phyloP scores from a whole-genome alignment of 495 filamentous ascomycete species.

The Tuber umbilicatum region DNA sequence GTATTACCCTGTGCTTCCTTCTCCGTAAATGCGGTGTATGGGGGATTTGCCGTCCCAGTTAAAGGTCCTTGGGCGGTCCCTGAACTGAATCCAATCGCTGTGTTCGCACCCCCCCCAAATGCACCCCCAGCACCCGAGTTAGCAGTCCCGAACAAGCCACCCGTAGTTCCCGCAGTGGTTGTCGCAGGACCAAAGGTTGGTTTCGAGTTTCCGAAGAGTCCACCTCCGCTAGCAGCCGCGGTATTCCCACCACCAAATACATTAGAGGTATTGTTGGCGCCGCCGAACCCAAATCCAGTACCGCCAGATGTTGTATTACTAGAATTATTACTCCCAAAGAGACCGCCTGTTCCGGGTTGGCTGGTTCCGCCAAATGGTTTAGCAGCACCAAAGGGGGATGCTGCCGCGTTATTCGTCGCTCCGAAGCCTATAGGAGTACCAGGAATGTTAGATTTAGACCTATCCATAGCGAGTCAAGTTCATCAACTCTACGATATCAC shows the following conservation, averaged over 20 bases:
- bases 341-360: slow-evolving; percentile 44
- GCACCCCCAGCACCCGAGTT: slow-evolving; percentile 50
- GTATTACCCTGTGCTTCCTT: slow-evolving; percentile 59
- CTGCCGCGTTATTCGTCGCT: slow-evolving; percentile 40
- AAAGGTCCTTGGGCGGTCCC: slow-evolving; percentile 42
- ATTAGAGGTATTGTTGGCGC: slow-evolving; percentile 22
- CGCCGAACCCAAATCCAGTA: slow-evolving; percentile 48
- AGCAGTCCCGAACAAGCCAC: slow-evolving; percentile 43
- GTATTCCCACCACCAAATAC: slow-evolving; percentile 43
- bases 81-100: slow-evolving; percentile 49
- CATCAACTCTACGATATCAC: slow-evolving; percentile 19
- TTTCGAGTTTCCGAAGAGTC: slow-evolving; percentile 39
- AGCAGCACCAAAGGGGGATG: slow-evolving; percentile 43
- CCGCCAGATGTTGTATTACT: slow-evolving; percentile 52
- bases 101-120: slow-evolving; percentile 47
- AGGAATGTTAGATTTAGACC: slow-evolving; percentile 35
- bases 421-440: slow-evolving; percentile 49
- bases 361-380: slow-evolving; percentile 46
- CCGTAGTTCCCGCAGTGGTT: slow-evolving; percentile 45
- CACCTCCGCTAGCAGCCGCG: slow-evolving; percentile 36
- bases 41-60: slow-evolving; percentile 64
- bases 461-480: slow-evolving; percentile 29
- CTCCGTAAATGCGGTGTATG: slow-evolving; percentile 70
- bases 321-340: slow-evolving; percentile 46
- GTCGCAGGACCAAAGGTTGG: slow-evolving; percentile 48